These are phyloP conservation scores for Glebionis coronaria DNA, from an alignment of 129 eudicot genomes.

Conservation along the genomic window DNA sequence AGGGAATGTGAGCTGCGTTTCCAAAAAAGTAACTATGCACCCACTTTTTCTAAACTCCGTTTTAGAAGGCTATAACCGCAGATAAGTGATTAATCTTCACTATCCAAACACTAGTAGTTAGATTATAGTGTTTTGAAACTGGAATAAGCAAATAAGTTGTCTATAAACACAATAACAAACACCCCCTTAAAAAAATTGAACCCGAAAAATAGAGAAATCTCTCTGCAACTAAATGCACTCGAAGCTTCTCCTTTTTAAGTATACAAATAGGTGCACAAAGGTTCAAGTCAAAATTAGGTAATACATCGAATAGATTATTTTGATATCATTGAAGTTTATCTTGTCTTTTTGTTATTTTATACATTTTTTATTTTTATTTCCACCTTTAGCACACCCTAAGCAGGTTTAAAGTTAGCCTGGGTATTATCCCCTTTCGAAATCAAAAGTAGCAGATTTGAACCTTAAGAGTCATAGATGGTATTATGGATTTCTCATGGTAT, in stretches of 20 bases:
- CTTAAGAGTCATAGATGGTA: background rate
- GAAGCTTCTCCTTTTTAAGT: background rate
- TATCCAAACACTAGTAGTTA: no score
- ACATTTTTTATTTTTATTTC: background rate
- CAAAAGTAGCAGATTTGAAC: conserved; percentile 6
- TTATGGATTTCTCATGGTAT: background rate
- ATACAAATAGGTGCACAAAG: background rate
- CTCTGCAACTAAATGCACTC: background rate
- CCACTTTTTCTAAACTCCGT: no score
- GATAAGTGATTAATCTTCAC: no score
- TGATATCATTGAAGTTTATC: background rate
- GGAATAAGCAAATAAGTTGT: no score
- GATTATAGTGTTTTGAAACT: no score
- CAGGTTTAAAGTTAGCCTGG: no score
- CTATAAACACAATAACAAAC: no score
- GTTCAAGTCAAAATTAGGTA: conserved; percentile 9
- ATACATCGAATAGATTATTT: background rate
- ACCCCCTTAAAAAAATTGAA: no score
- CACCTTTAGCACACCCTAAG: background rate
- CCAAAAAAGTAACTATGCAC: no score
- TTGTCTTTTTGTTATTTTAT: conserved; percentile 6
- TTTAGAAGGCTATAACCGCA: no score
- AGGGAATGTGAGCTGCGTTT: no score
- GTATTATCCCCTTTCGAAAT: no score
- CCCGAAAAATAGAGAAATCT: background rate